These are phyloP conservation scores for Candida xyloterini DNA, from an alignment of 805 yeast species.

Conservation along the genomic window DNA sequence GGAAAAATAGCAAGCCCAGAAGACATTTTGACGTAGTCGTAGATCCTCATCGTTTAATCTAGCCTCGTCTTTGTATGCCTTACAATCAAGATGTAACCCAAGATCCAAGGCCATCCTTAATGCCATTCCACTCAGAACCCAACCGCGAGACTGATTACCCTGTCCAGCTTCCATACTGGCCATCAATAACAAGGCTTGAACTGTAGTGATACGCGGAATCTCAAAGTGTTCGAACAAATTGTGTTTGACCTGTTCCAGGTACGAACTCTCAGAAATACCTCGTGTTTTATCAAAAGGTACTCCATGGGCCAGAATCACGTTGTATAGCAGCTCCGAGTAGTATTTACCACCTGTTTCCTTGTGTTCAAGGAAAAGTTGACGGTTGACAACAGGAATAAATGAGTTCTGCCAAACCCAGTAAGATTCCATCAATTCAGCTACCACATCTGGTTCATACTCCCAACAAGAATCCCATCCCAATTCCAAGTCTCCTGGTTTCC, in stretches of 20 bases:
- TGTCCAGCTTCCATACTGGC: constrained; percentile 6
- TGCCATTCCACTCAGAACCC: constrained; percentile 6
- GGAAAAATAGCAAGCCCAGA: constrained; percentile 5
- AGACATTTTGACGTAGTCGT: constrained; percentile 2
- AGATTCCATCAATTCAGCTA: not conserved
- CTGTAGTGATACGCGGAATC: constrained; percentile 3
- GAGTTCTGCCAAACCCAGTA: constrained; percentile 6
- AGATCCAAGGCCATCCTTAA: constrained; percentile 3
- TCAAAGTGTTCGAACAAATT: constrained; percentile 1
- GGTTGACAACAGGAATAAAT: constrained; percentile 3
- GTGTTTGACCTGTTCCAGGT: not conserved
- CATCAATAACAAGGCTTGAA: constrained; percentile 1
- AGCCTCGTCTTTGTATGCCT: not conserved
- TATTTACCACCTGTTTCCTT: constrained; percentile 1
- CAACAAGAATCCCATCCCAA: not conserved
- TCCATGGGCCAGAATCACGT: constrained; percentile 4
- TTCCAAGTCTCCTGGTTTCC: not conserved
- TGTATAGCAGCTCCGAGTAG: constrained; percentile 2
- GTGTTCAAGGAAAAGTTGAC: not conserved
- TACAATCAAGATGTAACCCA: constrained; percentile 4
- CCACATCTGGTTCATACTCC: not conserved
- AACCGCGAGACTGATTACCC: constrained; percentile 2
- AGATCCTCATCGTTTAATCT: not conserved
- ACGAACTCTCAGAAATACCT: not conserved
- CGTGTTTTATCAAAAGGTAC: not conserved